Evolutionary conservation across 208 protist genomes (phyloP), one percentile per base, ranked within the genome.

Genomic region (Herpetomonas muscarum): DNA sequence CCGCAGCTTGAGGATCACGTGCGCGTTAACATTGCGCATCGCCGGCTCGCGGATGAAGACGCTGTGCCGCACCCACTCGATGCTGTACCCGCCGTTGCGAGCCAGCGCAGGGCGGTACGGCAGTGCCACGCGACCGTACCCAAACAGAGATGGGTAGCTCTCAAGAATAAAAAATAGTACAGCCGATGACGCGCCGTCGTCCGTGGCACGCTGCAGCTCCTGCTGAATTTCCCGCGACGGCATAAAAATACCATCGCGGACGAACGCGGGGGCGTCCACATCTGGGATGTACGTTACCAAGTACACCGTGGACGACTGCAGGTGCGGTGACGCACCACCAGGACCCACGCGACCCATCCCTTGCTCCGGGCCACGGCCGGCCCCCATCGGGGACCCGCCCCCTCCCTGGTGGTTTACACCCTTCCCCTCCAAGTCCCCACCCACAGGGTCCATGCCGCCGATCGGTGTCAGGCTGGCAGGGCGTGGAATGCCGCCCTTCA

Each of bases 1-100:
- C 17, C 66, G 64, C 64, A 79, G 74, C 53, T 65, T 85, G 34
- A 69, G 34, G 19, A 91, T 59, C n/a, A 55, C 51, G n/a, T 78
- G 34, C 19, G 62, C 70, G 34, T 62, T 57, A 3, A 77, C 29
- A 7, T 25, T 45, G 5, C 64, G 64, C 29, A 73, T 44, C 54
- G 67, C 53, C n/a, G 46, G 19, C 42, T 87, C 76, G 31, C 55
- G 44, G 30, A 83, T 51, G 46, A 58, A 74, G 28, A 82, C 70
- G 62, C 76, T 62, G 58, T 87, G 76, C 13, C 70, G 72, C 26
- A 91, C 34, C 84, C 84, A 91, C 55, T 85, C 70, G 12, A 91
- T 59, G 3, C 49, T 59, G 58, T 63, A 87, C 22, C 39, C 30
- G 52, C 57, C 41, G 25, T 61, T 44, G 34, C 67, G 54, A 3